Evolutionary conservation across 1,139 yeast genomes (phyloP).

Genomic region (Geotrichum citri-aurantii): DNA sequence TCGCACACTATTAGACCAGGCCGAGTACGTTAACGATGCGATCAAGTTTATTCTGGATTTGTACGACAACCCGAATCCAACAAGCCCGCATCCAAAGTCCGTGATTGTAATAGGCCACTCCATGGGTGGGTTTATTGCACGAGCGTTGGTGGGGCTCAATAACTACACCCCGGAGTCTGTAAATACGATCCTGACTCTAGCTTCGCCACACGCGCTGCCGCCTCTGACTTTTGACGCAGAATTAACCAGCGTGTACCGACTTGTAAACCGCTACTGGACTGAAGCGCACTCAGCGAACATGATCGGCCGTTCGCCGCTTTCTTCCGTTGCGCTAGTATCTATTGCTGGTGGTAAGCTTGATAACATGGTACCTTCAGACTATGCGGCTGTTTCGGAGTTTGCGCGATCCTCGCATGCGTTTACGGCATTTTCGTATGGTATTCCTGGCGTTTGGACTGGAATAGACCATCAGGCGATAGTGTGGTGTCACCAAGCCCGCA

Average conservation of each 20-base stretch:
- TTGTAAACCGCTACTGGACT: constrained; percentile 78
- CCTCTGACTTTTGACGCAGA: constrained; percentile 97
- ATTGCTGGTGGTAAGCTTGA: constrained; percentile 90
- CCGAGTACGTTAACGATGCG: constrained; percentile 89
- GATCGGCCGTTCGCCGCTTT: constrained; percentile 28
- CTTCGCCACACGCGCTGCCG: constrained; percentile 90
- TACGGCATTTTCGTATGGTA: constrained; percentile 76
- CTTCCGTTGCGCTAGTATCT: constrained; percentile 44
- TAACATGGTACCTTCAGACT: constrained; percentile 85
- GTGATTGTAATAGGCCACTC: constrained; percentile 88
- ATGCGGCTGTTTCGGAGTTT: constrained; percentile 67
- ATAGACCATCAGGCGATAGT: constrained; percentile 93
- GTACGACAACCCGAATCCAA: constrained; percentile 37
- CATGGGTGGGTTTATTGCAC: constrained; percentile 93
- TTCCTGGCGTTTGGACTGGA: constrained; percentile 91
- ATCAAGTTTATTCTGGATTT: constrained; percentile 64
- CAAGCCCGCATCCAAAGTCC: constrained; percentile 47
- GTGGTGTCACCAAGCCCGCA: constrained; percentile 90
- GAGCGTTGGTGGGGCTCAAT: constrained; percentile 72
- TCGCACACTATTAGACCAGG: constrained; percentile 85
- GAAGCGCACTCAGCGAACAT: constrained; percentile 43
- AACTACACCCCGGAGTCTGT: constrained; percentile 68
- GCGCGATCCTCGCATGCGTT: constrained; percentile 75
- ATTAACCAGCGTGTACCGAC: constrained; percentile 63
- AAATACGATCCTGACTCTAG: constrained; percentile 77